These are phyloP conservation scores for Pyrenopolyporus hunteri DNA, from an alignment of 495 filamentous ascomycete species.

Conservation along the genomic window DNA sequence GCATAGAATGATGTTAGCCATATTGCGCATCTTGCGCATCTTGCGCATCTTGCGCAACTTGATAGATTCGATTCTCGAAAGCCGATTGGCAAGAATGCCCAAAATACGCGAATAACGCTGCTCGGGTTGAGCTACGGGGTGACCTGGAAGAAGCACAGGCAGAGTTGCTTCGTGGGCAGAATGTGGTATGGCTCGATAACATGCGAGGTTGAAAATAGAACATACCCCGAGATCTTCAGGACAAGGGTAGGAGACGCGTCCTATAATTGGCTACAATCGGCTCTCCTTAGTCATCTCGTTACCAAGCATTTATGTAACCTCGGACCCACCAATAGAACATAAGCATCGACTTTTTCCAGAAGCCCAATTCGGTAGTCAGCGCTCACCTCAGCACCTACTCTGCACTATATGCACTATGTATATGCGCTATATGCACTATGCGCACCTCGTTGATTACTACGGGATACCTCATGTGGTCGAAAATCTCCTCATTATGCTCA, in stretches of 20 bases:
- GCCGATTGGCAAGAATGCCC: constrained; percentile 19
- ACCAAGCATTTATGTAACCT: constrained; percentile 31
- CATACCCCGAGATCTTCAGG: constrained; percentile 17
- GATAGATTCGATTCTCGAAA: constrained; percentile 14
- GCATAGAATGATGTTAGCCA: constrained; percentile 6
- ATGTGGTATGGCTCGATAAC: constrained; percentile 1
- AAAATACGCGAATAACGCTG: background rate
- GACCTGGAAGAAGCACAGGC: background rate
- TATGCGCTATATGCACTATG: too few species aligned
- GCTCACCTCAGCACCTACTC: constrained; percentile 39
- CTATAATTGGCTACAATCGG: constrained; percentile 38
- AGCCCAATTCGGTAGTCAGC: constrained; percentile 24
- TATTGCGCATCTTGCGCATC: background rate
- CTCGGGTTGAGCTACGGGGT: background rate
- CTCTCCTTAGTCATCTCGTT: constrained; percentile 36
- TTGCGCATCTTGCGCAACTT: too few species aligned
- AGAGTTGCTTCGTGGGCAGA: background rate
- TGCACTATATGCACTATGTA: constrained; percentile 30
- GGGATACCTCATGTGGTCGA: background rate
- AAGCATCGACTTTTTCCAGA: constrained; percentile 9
- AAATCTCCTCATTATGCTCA: background rate
- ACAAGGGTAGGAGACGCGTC: constrained; percentile 12
- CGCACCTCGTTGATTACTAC: constrained; percentile 15
- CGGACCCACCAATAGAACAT: constrained; percentile 2
- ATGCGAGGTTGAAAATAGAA: constrained; percentile 36